Percentiles rank a stretch among this genome's conserved stretches.
phyloP scores from a whole-genome alignment of 192 early-diverging fungal species.

The Podila clonocystis region DNA sequence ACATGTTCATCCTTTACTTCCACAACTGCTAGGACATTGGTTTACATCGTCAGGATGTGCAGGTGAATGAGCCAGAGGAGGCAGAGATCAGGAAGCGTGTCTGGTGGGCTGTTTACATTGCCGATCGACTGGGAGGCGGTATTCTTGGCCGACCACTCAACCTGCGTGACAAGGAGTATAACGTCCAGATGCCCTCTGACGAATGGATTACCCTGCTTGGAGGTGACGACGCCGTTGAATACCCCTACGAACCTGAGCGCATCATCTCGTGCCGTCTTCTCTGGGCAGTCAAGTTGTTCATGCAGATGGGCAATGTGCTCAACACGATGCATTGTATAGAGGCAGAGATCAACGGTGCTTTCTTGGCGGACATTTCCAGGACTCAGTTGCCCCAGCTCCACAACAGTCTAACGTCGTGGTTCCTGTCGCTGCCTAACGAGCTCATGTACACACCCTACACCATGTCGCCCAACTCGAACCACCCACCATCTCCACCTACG shows the following conservation, averaged over 20 bases:
- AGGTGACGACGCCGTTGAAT: slow-evolving; percentile 43
- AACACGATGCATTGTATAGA: slow-evolving; percentile 52
- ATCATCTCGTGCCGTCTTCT: slow-evolving; percentile 45
- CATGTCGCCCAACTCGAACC: slow-evolving; percentile 52
- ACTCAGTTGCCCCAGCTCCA: slow-evolving; percentile 47
- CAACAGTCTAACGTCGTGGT: slow-evolving; percentile 60
- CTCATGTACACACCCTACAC: slow-evolving; percentile 61
- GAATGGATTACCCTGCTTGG: slow-evolving; percentile 41
- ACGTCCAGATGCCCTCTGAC: slow-evolving; percentile 50
- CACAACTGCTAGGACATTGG: slow-evolving; percentile 33
- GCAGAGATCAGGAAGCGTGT: slow-evolving; percentile 46
- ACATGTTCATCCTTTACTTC: not conserved
- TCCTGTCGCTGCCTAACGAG: slow-evolving; percentile 54
- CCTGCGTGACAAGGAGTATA: slow-evolving; percentile 51
- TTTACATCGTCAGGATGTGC: slow-evolving; percentile 47
- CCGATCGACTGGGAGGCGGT: slow-evolving; percentile 45
- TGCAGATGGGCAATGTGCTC: slow-evolving; percentile 51
- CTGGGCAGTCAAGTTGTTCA: slow-evolving; percentile 46
- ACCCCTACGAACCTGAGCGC: slow-evolving; percentile 44
- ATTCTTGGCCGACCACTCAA: slow-evolving; percentile 45
- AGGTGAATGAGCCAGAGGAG: slow-evolving; percentile 42
- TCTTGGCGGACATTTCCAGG: slow-evolving; percentile 47
- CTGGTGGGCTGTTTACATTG: slow-evolving; percentile 52
- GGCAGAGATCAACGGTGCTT: slow-evolving; percentile 46
- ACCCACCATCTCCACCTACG: slow-evolving; percentile 46